Evolutionary conservation across 768 basidiomycete species (phyloP), one percentile per base, ranked within the genome.

Genomic region (Solioccasus polychromus): DNA sequence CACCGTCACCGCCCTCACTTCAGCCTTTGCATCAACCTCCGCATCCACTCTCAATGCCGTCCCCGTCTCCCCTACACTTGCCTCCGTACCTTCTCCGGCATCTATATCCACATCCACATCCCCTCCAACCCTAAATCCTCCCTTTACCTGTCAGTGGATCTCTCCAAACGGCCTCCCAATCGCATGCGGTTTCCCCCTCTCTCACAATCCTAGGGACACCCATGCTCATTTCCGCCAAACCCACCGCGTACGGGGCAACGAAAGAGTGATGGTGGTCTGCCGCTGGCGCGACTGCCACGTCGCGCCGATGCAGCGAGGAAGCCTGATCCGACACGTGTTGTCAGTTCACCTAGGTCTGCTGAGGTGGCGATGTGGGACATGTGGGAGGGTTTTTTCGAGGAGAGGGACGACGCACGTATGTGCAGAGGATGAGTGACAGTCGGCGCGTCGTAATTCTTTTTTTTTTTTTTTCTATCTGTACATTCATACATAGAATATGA

Each of bases 231-330:
- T 59, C 8, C 50, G 58, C 4, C 9, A 35, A 2, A 23, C 7
- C 4, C 58, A 59, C 25, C 23, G 46, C 20, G 12, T 59, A 19
- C 51, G 47, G 0, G 58, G 58, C 4, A 50, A 50, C 17, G 58
- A 60, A 19, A 60, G 40, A 11, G 51, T 40, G 18, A n/a, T 14
- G 8, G 42, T 53, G 2, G 1, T 0, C 14, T 59, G 58, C 26
- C 23, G 2, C 10, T 59, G 58, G 58, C 36, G n/a, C 2, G 38
- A 42, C 18, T 60, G 58, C 34, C 8, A 19, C 0, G 44, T 9
- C 2, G 11, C 47, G 0, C 58, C 45, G 5, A 59, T 59, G 58
- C 48, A 48, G 4, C 35, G 58, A 4, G 58, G 58, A 2, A 60
- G 54, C 31, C 18, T 59, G 1, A 30, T 51, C n/a, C 36, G 58